A percentile compares a stretch with the other conserved stretches of the same genome.
These are phyloP conservation scores for Metahyphopichia silvanorum DNA, from an alignment of 805 yeast genomes.

Conservation along the genomic window DNA sequence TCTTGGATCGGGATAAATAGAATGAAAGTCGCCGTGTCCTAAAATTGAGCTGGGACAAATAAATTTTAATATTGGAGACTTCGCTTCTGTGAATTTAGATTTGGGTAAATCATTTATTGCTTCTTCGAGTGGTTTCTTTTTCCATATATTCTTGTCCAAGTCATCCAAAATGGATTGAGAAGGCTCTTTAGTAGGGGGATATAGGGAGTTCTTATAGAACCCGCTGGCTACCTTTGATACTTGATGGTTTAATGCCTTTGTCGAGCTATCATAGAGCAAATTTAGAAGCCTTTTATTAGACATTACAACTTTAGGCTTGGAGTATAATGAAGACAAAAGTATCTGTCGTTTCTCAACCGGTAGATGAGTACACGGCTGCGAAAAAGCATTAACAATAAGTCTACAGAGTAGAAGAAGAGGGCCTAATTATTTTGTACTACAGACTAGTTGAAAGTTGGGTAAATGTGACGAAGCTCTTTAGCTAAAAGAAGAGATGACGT, in stretches of 20 bases:
- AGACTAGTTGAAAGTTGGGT: too few relatives aligned
- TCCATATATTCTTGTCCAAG: slow-evolving; percentile 28
- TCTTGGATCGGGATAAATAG: slow-evolving; percentile 32
- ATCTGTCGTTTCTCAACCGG: too few relatives aligned
- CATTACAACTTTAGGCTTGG: too few relatives aligned
- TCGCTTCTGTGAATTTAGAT: neutral
- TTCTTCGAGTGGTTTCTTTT: slow-evolving; percentile 20
- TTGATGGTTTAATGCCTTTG: slow-evolving; percentile 24
- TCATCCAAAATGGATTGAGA: slow-evolving; percentile 23
- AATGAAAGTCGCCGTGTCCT: slow-evolving; percentile 35
- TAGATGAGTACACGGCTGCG: too few relatives aligned
- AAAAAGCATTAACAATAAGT: too few relatives aligned
- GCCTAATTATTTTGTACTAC: too few relatives aligned
- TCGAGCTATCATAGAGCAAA: slow-evolving; percentile 26
- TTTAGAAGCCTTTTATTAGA: slow-evolving; percentile 25
- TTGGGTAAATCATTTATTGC: slow-evolving; percentile 23
- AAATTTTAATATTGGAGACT: slow-evolving; percentile 34
- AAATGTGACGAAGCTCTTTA: too few relatives aligned
- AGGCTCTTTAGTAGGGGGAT: slow-evolving; percentile 2
- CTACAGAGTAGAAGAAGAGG: too few relatives aligned
- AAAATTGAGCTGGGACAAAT: slow-evolving; percentile 37
- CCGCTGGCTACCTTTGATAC: slow-evolving; percentile 23
- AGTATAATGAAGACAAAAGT: too few relatives aligned
- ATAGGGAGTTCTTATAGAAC: slow-evolving; percentile 15
- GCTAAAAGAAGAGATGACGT: too few relatives aligned